Evolutionary conservation across 805 yeast genomes (phyloP), one percentile per base, ranked within the genome.

Genomic region (Myxozyma vanderwaltii): DNA sequence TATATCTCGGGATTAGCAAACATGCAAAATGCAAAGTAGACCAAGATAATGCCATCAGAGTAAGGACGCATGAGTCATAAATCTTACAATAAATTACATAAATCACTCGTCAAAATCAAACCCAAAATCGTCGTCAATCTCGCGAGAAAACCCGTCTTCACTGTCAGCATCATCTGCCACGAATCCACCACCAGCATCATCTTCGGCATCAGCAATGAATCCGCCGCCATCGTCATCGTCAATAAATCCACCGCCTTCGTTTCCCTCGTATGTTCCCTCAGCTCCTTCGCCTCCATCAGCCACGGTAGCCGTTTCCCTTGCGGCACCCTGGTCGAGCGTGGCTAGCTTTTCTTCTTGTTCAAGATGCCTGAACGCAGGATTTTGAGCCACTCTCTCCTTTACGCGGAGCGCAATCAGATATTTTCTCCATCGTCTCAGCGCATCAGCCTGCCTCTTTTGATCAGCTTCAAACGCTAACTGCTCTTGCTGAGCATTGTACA

Each of bases 351-450:
- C 64, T 3, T 50, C 55, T 8, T 47, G 51, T 17, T 55, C 50
- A 44, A 54, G 10, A 23, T 62, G 57, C 26, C 58, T 39, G 12
- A 57, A 63, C 17, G 56, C 61, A 59, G 74, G 51, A 52, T 59
- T 46, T 40, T 40, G 44, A 58, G 65, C 52, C 65, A 61, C 38
- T 67, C 57, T 31, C 61, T 61, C 67, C 33, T 54, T 49, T 2
- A 71, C 69, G 21, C 70, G 51, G 27, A 74, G 61, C 0, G 75
- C 77, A 26, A 69, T 63, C 27, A 75, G 64, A 40, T 72, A 72
- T 52, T 67, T 60, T 40, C 74, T 65, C 78, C 78, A 75, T 35
- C 74, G 48, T 27, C 41, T n/a, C 21, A 74, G 46, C 2, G 75
- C 71, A 23, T 65, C 52, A 13, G 44, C 52, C 33, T 60, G 59